These are phyloP conservation scores for Hymenoscyphus salicellus DNA, from an alignment of 2,329 filamentous ascomycete genomes.

Conservation along the genomic window DNA sequence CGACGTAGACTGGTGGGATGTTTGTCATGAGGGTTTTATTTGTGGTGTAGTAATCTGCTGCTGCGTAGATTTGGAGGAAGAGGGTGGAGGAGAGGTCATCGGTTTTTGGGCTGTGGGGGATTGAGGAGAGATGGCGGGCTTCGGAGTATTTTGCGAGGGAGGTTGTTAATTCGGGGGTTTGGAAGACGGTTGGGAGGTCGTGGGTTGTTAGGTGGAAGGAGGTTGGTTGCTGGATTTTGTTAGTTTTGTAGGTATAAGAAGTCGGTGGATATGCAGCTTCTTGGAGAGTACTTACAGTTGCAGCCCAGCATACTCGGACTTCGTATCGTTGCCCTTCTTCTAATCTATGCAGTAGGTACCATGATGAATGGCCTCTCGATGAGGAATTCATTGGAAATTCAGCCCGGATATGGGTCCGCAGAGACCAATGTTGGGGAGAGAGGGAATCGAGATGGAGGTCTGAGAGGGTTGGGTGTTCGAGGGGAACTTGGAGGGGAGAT, in stretches of 20 bases:
- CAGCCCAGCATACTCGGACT: slow-evolving; percentile 87
- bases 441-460: slow-evolving; percentile 64
- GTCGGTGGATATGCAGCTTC: not conserved
- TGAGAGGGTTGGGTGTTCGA: slow-evolving; percentile 53
- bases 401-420: slow-evolving; percentile 64
- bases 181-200: slow-evolving; percentile 58
- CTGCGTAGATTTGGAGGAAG: slow-evolving; percentile 65
- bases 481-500: slow-evolving; percentile 51
- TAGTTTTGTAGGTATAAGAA: slow-evolving; percentile 5
- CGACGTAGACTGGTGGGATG: slow-evolving; percentile 71
- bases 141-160: slow-evolving; percentile 63
- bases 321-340: slow-evolving; percentile 78
- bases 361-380: slow-evolving; percentile 62
- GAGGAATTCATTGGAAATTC: slow-evolving; percentile 59
- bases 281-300: slow-evolving; percentile 64
- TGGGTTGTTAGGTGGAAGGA: slow-evolving; percentile 68
- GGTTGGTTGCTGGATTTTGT: slow-evolving; percentile 89
- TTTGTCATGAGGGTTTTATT: slow-evolving; percentile 70
- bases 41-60: slow-evolving; percentile 81
- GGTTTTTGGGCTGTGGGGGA: slow-evolving; percentile 7
- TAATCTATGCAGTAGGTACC: slow-evolving; percentile 74
- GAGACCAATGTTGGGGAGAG: slow-evolving; percentile 51
- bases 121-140: slow-evolving; percentile 40
- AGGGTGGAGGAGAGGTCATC: slow-evolving; percentile 28
- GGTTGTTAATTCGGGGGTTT: slow-evolving; percentile 59